These are phyloP conservation scores for Dioscorea alata DNA, from an alignment of 106 monocot genomes.

Conservation along the genomic window DNA sequence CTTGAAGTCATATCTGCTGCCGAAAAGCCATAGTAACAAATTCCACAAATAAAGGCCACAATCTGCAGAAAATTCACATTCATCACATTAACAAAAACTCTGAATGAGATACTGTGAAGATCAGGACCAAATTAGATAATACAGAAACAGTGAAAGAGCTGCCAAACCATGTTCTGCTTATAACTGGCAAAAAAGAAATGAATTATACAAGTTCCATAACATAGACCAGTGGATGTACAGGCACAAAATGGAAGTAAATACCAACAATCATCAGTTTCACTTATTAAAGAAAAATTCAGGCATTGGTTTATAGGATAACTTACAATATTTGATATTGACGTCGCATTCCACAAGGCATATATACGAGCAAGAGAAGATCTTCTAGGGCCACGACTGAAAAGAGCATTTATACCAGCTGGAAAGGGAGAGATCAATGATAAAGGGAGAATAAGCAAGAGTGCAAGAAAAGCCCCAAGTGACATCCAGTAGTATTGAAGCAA, in stretches of 20 bases:
- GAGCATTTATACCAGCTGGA: slow-evolving; percentile 86
- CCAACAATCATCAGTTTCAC: not conserved
- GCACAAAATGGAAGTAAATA: not conserved
- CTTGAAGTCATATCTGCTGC: slow-evolving; percentile 16
- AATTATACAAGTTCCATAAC: not conserved
- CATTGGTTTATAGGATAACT: slow-evolving; percentile 14
- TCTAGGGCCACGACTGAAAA: slow-evolving; percentile 78
- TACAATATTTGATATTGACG: slow-evolving; percentile 83
- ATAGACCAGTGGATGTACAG: not conserved
- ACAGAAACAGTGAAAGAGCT: not conserved
- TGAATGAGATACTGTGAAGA: not conserved
- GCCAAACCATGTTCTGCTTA: not conserved
- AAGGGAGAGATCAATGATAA: slow-evolving; percentile 77
- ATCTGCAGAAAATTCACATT: slow-evolving; percentile 38
- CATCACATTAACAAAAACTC: not conserved
- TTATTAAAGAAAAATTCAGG: not conserved
- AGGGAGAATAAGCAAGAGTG: slow-evolving; percentile 72
- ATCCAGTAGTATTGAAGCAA: slow-evolving; percentile 87
- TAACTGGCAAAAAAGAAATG: not conserved
- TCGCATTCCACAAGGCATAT: slow-evolving; percentile 86
- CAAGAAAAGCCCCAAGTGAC: slow-evolving; percentile 81
- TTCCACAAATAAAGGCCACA: slow-evolving; percentile 65
- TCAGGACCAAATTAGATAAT: not conserved
- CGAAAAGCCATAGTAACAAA: slow-evolving; percentile 38
- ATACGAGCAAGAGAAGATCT: slow-evolving; percentile 85